Base-by-base conservation (phyloP, 257 asterid genomes). In the Plectranthus barbatus region DNA sequence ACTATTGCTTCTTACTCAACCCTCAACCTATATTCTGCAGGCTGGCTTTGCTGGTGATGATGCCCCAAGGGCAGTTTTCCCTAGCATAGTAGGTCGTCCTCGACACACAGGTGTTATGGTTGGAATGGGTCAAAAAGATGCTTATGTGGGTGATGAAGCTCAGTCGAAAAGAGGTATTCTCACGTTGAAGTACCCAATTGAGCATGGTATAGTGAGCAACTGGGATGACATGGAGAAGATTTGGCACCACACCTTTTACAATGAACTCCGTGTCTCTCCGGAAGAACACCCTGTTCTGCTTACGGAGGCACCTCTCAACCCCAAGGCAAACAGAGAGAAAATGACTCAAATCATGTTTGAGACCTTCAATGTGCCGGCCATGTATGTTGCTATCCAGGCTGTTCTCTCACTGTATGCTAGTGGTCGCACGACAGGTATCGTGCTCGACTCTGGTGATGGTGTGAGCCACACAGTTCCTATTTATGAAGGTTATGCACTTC, bases 141-240 rank as follows among this genome's bases (percentile, higher is more conserved):
- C 52, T 0, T 46, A 46, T 46, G 12, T 46, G 0, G 24, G 52
- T 3, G 52, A 46, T 17, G 52, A 17, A 15, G 52, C 24, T 17
- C 52, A 46, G 12, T 46, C 52, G 2, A 46, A 46, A 46, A 5
- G 23, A 46, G 24, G 52, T 11, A 46, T 46, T 9, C 52, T 46
- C 6, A 46, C 52, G 6, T 40, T 74, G 54, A 74, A 74, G 26
- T 81, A 81, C 46, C 86, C 86, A 14, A 81, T 81, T 55, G 86
- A 81, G 34, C 86, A 77, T 36, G 86, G 83, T 6, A 81, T 81
- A 51, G 83, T 81, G 44, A 81, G 58, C 76, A 81, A 77, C 65
- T 81, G 86, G 83, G 86, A 77, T 60, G 86, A 77, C 64, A 81
- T 81, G 86, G 86, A 81, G 66, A 80, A 80, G 76, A 80, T 76